Percentiles rank a stretch among this genome's conserved stretches.
These are phyloP conservation scores for Grosmannia serpens DNA, from an alignment of 2,329 filamentous ascomycete genomes.

Conservation along the genomic window DNA sequence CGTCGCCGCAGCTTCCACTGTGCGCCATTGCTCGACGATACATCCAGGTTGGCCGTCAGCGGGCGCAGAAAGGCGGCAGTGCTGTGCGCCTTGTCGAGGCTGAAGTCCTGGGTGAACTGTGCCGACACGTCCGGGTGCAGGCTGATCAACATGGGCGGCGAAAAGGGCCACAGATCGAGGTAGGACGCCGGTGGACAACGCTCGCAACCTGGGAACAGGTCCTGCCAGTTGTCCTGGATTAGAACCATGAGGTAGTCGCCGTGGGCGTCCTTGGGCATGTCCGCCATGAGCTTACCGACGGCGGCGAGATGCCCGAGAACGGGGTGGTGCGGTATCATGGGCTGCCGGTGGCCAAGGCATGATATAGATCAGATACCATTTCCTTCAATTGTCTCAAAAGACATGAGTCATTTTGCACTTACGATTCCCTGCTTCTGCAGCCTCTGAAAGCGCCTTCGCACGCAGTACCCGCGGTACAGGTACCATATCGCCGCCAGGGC, in stretches of 20 bases:
- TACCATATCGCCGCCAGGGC: conserved; percentile 4
- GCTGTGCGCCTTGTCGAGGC: conserved; percentile 6
- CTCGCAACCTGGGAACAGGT: conserved; percentile 8
- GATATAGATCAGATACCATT: neutral
- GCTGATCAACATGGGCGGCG: conserved; percentile 10
- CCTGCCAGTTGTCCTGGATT: conserved; percentile 13
- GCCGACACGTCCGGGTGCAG: conserved; percentile 8
- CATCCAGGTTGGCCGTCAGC: conserved; percentile 20
- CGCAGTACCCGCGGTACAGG: conserved; percentile 9
- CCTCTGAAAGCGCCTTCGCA: conserved; percentile 10
- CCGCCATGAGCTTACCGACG: conserved; percentile 10
- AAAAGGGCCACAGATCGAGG: conserved; percentile 10
- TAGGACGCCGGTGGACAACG: conserved; percentile 7
- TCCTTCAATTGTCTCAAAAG: neutral
- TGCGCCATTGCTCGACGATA: conserved; percentile 23
- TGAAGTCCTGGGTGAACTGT: conserved; percentile 9
- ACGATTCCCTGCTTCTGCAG: conserved; percentile 13
- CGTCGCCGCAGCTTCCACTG: conserved; percentile 24
- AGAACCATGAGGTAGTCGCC: conserved; percentile 12
- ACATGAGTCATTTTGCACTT: neutral
- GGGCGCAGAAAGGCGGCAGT: conserved; percentile 5
- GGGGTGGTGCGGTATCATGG: conserved; percentile 13
- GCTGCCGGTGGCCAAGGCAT: conserved; percentile 3
- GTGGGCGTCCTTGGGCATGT: conserved; percentile 11
- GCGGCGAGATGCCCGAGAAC: conserved; percentile 12